Conservation (phyloP, 352 stramenopile genomes). For the Globisporangium spinosum region DNA sequence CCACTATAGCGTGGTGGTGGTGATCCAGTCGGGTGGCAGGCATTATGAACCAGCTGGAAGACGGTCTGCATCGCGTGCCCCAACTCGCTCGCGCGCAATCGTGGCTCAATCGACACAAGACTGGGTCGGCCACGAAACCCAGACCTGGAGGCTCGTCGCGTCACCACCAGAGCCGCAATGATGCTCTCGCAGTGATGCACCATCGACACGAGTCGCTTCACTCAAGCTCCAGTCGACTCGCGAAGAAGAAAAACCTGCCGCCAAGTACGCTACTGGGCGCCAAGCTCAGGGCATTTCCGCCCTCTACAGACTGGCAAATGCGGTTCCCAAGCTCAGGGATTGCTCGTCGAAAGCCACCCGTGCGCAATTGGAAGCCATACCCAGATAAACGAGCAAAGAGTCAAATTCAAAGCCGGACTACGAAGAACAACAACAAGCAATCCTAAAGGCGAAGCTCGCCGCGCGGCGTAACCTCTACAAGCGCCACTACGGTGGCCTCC, state of each 20-base stretch:
- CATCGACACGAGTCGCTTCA: slow-evolving; percentile 25
- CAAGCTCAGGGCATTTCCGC: slow-evolving; percentile 30
- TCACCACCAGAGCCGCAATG: not conserved
- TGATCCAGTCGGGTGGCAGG: not conserved
- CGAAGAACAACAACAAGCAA: slow-evolving; percentile 1
- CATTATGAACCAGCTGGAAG: slow-evolving; percentile 28
- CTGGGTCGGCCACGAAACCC: not conserved
- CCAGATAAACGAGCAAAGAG: slow-evolving; percentile 6
- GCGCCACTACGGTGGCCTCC: slow-evolving; percentile 40
- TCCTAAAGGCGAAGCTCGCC: slow-evolving; percentile 33
- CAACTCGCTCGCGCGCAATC: slow-evolving; percentile 27
- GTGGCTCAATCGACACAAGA: slow-evolving; percentile 1
- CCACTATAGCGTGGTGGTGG: not conserved
- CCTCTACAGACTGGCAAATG: slow-evolving; percentile 33
- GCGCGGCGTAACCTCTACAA: slow-evolving; percentile 41
- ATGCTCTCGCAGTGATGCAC: slow-evolving; percentile 15
- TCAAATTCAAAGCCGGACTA: not conserved
- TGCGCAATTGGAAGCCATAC: slow-evolving; percentile 4
- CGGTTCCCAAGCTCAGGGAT: slow-evolving; percentile 23
- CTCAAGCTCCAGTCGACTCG: not conserved
- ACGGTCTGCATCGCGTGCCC: slow-evolving; percentile 55
- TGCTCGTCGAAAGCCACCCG: slow-evolving; percentile 16
- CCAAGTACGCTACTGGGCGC: slow-evolving; percentile 22
- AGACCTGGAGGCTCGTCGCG: not conserved
- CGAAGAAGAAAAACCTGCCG: not conserved